Conservation (phyloP, 2,329 filamentous ascomycete species). For the Nemania bipapillata region DNA sequence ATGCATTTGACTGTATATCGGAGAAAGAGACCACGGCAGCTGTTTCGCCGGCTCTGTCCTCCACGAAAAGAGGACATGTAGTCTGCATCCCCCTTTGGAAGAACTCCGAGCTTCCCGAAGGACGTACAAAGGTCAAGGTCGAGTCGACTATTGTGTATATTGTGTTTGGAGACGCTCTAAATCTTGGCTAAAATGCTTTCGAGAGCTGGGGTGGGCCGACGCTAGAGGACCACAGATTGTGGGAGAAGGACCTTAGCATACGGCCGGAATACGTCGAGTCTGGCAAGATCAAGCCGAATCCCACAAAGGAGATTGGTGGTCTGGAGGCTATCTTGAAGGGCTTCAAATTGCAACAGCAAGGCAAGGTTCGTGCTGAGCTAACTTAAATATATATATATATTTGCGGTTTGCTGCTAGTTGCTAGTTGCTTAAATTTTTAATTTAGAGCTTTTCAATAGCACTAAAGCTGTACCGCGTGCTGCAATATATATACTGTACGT, state of each 20-base stretch:
- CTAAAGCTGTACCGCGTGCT: too few relatives aligned
- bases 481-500: too few relatives aligned
- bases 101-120: slow-evolving; percentile 34
- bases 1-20: slow-evolving; percentile 49
- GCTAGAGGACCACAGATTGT: slow-evolving; percentile 48
- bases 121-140: slow-evolving; percentile 46
- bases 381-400: too few relatives aligned
- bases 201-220: slow-evolving; percentile 48
- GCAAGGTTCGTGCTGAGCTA: slow-evolving; percentile 50
- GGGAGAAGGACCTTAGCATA: slow-evolving; percentile 50
- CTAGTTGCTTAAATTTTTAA: too few relatives aligned
- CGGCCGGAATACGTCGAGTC: slow-evolving; percentile 46
- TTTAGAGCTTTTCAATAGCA: too few relatives aligned
- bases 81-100: slow-evolving; percentile 44
- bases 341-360: slow-evolving; percentile 47
- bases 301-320: slow-evolving; percentile 46
- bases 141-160: slow-evolving; percentile 52
- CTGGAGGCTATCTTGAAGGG: slow-evolving; percentile 47
- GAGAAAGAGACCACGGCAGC: slow-evolving; percentile 44
- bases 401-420: too few relatives aligned
- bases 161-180: slow-evolving; percentile 47
- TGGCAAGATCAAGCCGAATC: slow-evolving; percentile 50
- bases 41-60: slow-evolving; percentile 46
- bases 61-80: slow-evolving; percentile 48
- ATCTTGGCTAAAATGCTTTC: slow-evolving; percentile 37